A percentile compares a stretch with the other conserved stretches of the same genome.
Evolutionary conservation across 2,329 filamentous ascomycete species (phyloP).

Genomic region (Fusarium sp.): DNA sequence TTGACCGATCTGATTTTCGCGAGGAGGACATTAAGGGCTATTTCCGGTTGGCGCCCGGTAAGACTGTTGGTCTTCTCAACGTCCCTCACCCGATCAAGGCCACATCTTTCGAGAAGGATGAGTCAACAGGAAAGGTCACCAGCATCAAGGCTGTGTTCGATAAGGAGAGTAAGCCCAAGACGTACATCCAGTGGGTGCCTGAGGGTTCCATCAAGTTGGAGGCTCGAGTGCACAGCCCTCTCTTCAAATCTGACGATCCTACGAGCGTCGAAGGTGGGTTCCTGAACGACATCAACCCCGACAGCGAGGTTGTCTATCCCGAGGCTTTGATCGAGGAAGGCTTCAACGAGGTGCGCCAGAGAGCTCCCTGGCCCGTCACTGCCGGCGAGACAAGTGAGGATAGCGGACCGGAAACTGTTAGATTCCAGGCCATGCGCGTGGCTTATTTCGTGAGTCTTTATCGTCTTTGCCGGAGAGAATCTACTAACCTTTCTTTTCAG

Average conservation of each 20-base stretch:
- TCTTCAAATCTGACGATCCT: constrained; percentile 92
- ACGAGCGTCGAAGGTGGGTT: constrained; percentile 84
- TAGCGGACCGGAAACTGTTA: constrained; percentile 79
- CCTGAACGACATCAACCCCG: constrained; percentile 85
- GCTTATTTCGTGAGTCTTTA: constrained; percentile 79
- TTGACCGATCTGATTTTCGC: constrained; percentile 86
- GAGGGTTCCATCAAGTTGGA: constrained; percentile 79
- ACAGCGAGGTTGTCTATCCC: constrained; percentile 85
- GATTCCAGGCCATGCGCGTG: constrained; percentile 93
- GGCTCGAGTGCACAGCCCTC: constrained; percentile 82
- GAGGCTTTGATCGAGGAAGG: constrained; percentile 87
- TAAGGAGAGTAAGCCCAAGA: constrained; percentile 82
- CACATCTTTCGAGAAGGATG: constrained; percentile 78
- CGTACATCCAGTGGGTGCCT: constrained; percentile 91
- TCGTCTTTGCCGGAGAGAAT: accelerated
- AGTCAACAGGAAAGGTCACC: constrained; percentile 74
- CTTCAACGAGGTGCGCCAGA: constrained; percentile 80
- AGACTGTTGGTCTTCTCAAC: constrained; percentile 83
- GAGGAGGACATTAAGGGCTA: constrained; percentile 82
- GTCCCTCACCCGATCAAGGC: constrained; percentile 80
- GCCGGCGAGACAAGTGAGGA: constrained; percentile 78
- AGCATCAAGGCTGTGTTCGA: constrained; percentile 77
- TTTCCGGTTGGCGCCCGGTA: constrained; percentile 85
- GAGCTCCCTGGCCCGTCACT: constrained; percentile 87
- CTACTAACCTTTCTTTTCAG: constrained; percentile 53